phyloP scores from a whole-genome alignment of 148 eudicot genomes.

The Rhododendron vialii region DNA sequence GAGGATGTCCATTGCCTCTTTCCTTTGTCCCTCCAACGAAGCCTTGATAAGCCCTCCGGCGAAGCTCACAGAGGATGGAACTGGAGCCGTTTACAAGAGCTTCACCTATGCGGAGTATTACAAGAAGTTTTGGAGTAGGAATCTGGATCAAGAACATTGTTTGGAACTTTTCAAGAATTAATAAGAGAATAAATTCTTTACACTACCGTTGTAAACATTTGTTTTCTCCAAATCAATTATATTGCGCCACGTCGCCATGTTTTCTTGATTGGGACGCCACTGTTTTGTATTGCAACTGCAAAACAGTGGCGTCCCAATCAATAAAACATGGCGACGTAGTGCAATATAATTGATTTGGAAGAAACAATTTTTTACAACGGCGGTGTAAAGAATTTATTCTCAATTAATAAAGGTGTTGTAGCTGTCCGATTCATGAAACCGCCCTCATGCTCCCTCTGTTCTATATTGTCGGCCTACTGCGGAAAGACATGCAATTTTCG shows the following conservation, averaged over 20 bases:
- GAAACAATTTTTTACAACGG: too few relatives aligned
- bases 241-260: too few relatives aligned
- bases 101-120: slow-evolving; percentile 80
- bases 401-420: background rate
- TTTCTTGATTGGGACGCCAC: too few relatives aligned
- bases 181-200: background rate
- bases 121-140: slow-evolving; percentile 73
- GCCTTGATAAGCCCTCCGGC: slow-evolving; percentile 70
- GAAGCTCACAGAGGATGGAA: slow-evolving; percentile 39
- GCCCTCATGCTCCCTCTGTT: background rate
- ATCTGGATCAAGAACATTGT: slow-evolving; percentile 68
- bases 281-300: too few relatives aligned
- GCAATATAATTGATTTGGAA: too few relatives aligned
- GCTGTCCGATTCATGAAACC: background rate
- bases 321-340: too few relatives aligned
- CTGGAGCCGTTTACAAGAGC: slow-evolving; percentile 38
- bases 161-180: slow-evolving; percentile 67
- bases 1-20: slow-evolving; percentile 77
- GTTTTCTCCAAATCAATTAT: too few relatives aligned
- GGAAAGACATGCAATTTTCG: background rate
- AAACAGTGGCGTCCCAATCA: too few relatives aligned
- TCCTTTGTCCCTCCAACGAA: slow-evolving; percentile 58
- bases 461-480: background rate
- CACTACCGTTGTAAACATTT: too few relatives aligned
- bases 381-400: too few relatives aligned